Evolutionary conservation across 78 protist genomes (phyloP).

Genomic region (Capsaspora owczarzaki): DNA sequence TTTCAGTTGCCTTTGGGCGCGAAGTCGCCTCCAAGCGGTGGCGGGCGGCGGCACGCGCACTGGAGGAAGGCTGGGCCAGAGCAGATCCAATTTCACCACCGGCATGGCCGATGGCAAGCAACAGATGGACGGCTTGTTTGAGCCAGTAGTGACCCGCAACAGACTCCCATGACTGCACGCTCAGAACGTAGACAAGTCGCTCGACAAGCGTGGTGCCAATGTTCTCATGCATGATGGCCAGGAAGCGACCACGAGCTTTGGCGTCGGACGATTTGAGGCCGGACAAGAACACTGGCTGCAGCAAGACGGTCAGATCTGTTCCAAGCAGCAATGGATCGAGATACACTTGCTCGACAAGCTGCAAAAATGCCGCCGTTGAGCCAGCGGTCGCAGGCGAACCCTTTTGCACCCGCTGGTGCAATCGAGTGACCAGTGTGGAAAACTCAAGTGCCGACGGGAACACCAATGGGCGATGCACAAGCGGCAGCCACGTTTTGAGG

Average conservation of each 20-base stretch:
- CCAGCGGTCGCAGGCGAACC: too few relatives aligned
- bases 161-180: constrained; percentile 48
- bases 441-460: too few relatives aligned
- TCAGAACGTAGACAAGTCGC: constrained; percentile 33
- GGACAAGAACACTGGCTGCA: constrained; percentile 51
- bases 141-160: constrained; percentile 55
- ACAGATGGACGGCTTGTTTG: constrained; percentile 50
- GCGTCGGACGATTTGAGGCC: constrained; percentile 51
- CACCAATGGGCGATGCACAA: too few relatives aligned
- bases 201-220: constrained; percentile 15
- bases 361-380: too few relatives aligned
- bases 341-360: constrained; percentile 23
- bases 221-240: constrained; percentile 3
- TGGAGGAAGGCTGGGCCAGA: too few relatives aligned
- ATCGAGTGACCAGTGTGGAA: too few relatives aligned
- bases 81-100: too few relatives aligned
- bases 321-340: not conserved
- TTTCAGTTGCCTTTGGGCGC: too few relatives aligned
- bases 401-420: too few relatives aligned
- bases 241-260: constrained; percentile 21
- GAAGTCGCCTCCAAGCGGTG: too few relatives aligned
- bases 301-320: constrained; percentile 33
- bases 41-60: too few relatives aligned
- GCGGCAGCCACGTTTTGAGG: too few relatives aligned
- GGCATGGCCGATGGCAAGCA: constrained; percentile 21